Evolutionary conservation across 192 early-diverging fungal species (phyloP).

Genomic region (Umbelopsis isabellina): DNA sequence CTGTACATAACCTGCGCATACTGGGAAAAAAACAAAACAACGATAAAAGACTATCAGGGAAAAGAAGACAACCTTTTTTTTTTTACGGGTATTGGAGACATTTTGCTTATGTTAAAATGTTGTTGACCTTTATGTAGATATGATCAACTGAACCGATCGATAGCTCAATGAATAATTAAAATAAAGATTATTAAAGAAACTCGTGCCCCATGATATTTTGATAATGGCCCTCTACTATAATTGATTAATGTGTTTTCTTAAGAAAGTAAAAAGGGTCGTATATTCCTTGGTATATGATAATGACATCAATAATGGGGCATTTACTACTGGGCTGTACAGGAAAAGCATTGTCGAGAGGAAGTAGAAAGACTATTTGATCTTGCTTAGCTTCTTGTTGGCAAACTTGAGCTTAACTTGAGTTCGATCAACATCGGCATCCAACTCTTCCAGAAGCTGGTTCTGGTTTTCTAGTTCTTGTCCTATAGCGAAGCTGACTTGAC

Average conservation of each 20-base stretch:
- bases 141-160: no score
- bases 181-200: no score
- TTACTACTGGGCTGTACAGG: background rate
- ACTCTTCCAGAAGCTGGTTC: constrained; percentile 83
- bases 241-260: no score
- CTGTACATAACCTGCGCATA: constrained; percentile 9
- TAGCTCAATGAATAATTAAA: no score
- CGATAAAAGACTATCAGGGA: background rate
- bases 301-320: background rate
- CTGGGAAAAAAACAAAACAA: background rate
- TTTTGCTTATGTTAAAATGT: no score
- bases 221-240: no score
- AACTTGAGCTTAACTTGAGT: constrained; percentile 75
- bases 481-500: constrained; percentile 85
- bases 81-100: no score
- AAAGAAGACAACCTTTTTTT: no score
- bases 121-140: no score
- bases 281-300: background rate
- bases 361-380: constrained; percentile 51
- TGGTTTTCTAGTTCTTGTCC: constrained; percentile 90
- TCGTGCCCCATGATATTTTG: no score
- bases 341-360: background rate
- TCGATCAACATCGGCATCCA: constrained; percentile 79
- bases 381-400: constrained; percentile 80
- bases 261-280: no score